Evolutionary conservation across 2,329 filamentous ascomycete species (phyloP).

Genomic region (Allantophomopsis lycopodina): DNA sequence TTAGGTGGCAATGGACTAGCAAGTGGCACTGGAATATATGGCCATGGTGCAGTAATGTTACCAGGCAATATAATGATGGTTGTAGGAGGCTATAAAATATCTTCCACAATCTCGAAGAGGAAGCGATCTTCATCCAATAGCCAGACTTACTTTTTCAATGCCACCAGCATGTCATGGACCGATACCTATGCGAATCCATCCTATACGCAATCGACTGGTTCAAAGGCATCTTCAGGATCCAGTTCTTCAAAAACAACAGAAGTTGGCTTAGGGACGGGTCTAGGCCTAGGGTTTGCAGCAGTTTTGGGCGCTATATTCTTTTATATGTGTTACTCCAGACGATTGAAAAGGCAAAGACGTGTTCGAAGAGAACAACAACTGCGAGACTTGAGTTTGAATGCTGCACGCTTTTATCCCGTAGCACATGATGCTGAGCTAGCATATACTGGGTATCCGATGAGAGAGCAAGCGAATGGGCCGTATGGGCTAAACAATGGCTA

Average conservation of each 20-base stretch:
- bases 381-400: slow-evolving; percentile 29
- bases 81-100: slow-evolving; percentile 45
- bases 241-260: slow-evolving; percentile 21
- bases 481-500: not conserved
- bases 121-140: slow-evolving; percentile 21
- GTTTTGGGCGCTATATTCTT: slow-evolving; percentile 30
- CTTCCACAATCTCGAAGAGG: slow-evolving; percentile 12
- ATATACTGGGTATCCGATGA: not conserved
- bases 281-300: slow-evolving; percentile 47
- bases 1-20: slow-evolving; percentile 23
- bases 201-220: slow-evolving; percentile 9
- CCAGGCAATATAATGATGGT: slow-evolving; percentile 58
- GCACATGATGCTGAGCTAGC: not conserved
- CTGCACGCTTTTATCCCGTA: slow-evolving; percentile 7
- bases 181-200: slow-evolving; percentile 37
- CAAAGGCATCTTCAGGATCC: slow-evolving; percentile 12
- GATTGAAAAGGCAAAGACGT: slow-evolving; percentile 23
- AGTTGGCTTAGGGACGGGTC: slow-evolving; percentile 47
- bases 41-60: slow-evolving; percentile 47
- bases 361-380: slow-evolving; percentile 37
- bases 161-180: slow-evolving; percentile 43
- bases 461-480: not conserved
- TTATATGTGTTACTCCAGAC: slow-evolving; percentile 34
- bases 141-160: slow-evolving; percentile 39
- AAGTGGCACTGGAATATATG: slow-evolving; percentile 36